A percentile compares a stretch with the other conserved stretches of the same genome.
These are phyloP conservation scores for Rhododendron henanense DNA, from an alignment of 148 eudicot species.

Conservation along the genomic window DNA sequence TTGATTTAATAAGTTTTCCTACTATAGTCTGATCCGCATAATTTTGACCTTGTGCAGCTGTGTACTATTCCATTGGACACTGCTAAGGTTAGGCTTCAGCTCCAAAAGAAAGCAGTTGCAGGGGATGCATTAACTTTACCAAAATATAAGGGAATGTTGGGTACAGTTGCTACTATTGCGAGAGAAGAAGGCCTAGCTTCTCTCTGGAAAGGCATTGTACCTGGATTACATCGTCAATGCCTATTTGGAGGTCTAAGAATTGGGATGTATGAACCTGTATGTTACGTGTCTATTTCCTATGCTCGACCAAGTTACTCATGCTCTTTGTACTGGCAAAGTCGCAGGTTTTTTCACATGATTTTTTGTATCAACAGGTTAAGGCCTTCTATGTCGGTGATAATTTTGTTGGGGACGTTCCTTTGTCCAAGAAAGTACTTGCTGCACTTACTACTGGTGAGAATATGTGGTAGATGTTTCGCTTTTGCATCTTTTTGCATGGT, in stretches of 20 bases:
- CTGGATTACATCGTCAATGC: constrained; percentile 96
- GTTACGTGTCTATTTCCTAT: constrained; percentile 23
- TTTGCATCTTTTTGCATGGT: not conserved
- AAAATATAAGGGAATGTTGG: constrained; percentile 82
- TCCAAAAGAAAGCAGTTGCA: constrained; percentile 72
- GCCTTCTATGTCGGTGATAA: constrained; percentile 76
- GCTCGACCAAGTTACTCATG: not conserved
- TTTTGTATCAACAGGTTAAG: constrained; percentile 53
- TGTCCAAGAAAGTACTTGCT: constrained; percentile 88
- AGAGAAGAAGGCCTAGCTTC: constrained; percentile 84
- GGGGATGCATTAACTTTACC: constrained; percentile 66
- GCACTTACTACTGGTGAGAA: constrained; percentile 83
- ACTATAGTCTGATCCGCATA: not conserved
- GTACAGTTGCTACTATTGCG: constrained; percentile 89
- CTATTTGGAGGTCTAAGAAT: constrained; percentile 91
- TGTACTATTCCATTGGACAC: constrained; percentile 96
- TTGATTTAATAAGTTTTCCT: not conserved
- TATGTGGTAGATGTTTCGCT: constrained; percentile 1
- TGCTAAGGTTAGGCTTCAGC: constrained; percentile 96
- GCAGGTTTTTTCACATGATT: constrained; percentile 3
- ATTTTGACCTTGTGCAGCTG: constrained; percentile 31
- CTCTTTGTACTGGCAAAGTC: not conserved
- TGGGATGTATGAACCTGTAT: constrained; percentile 92
- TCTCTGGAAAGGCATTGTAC: constrained; percentile 96
- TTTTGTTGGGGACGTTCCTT: constrained; percentile 90